Base-by-base conservation (phyloP, 768 basidiomycete genomes). In the Lactarius hatsudake region DNA sequence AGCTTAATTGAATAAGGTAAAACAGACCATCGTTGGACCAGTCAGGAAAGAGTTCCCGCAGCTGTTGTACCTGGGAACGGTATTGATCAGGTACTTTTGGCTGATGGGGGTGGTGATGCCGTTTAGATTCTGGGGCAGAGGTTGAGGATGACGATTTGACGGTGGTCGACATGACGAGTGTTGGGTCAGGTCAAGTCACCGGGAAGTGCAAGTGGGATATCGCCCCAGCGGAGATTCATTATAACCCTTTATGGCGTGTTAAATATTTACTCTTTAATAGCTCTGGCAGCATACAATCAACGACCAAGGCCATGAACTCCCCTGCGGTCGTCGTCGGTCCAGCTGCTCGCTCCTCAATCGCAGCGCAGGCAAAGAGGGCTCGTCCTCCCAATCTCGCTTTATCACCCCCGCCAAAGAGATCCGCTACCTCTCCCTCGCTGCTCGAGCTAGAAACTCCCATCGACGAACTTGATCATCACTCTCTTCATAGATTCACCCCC, bases 11-110 rank as follows among this genome's bases (percentile, higher is more conserved):
- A 28, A 28, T 5, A 42, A 34, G 2, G 20, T 9, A 6, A 5
- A 28, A 62, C 75, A 61, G 71, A 87, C 91, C 91, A 72, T 92
- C 90, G 70, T 79, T 80, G 72, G 89, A 84, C 85, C 85, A 93
- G 71, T 73, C 66, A 5, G 91, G 86, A 73, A 91, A 93, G 66
- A 84, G 75, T 73, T 93, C 92, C 75, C 87, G 84, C 7, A 94
- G 85, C 59, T 86, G 84, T 34, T 79, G 77, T 10, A 86, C 84
- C 71, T 91, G 80, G 0, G 78, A 20, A 60, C 82, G 83, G 73
- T 81, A 87, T 74, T 84, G 87, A 65, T 73, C 72, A 57, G 72
- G 63, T 18, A 65, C 45, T 45, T 71, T 65, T 48, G 76, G 69
- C 60, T 73, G 69, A 10, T 70, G 56, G 34, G 73, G 51, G 55